Base-by-base conservation (phyloP, 1,284 basidiomycete species). In the Hymenochaete sp. region DNA sequence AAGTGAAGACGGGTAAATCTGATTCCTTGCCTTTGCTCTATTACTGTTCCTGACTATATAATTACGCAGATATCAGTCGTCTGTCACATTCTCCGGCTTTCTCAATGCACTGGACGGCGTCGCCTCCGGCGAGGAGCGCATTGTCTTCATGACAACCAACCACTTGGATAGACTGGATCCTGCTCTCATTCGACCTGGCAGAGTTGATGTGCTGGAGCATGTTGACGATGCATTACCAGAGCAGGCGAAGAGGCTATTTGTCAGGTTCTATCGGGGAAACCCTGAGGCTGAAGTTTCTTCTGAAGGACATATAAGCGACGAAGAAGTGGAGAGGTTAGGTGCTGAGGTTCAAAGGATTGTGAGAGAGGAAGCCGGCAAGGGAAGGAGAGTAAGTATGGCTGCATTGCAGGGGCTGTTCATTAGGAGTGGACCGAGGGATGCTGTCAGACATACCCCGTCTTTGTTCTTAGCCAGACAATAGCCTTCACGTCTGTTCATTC, bases 111-210 rank as follows among this genome's bases (percentile, higher is more conserved):
- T 99, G 2, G 96, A 99, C 60, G 96, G 96, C 14, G 95, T 99
- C 11, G 95, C 93, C 2, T 93, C 90, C 3, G 91, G 93, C 28
- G 92, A 96, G 62, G 92, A 96, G 58, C 81, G 96, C n/a, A 86
- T 99, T 58, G 80, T 98, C 33, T 98, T 98, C 65, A 91, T 98
- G 86, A 98, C 95, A 1, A 98, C 95, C n/a, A 98, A 98, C 63
- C 95, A 98, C 57, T 65, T 89, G 32, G 77, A 84, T 51, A 72
- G 69, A 51, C 72, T 92, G 14, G 92, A 95, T 58, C 84, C 90
- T 7, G 95, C 96, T 0, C 77, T 98, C 29, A 92, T 98, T 55
- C 82, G 95, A 43, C 95, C 95, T 0, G 95, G 95, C 1, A 77
- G 95, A 7, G 93, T 98, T 28, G 95, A 98, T 62, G 63, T 98